Percentiles rank a stretch among this genome's conserved stretches.
phyloP scores from a whole-genome alignment of 2,329 filamentous ascomycete species.

The Ascochyta clinopodiicola region DNA sequence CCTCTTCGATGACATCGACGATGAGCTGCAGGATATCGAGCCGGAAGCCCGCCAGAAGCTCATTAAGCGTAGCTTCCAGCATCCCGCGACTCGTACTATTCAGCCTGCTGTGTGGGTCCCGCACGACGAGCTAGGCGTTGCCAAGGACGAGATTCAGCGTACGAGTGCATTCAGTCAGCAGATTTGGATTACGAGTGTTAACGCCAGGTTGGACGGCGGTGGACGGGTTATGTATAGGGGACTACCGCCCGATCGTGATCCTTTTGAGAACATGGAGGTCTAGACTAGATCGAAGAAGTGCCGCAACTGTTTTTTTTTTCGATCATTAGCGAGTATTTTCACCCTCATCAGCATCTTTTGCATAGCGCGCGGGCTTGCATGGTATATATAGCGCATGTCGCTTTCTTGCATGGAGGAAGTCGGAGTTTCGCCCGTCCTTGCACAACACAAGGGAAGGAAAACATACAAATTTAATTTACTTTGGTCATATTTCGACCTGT shows the following conservation, averaged over 20 bases:
- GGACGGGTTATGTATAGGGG: slow-evolving; percentile 82
- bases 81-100: slow-evolving; percentile 82
- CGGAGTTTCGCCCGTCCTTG: background rate
- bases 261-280: slow-evolving; percentile 49
- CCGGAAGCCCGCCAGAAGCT: slow-evolving; percentile 87
- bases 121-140: slow-evolving; percentile 85
- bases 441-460: background rate
- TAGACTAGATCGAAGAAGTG: slow-evolving; percentile 11
- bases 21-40: slow-evolving; percentile 93
- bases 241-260: slow-evolving; percentile 77
- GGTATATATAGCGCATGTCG: slow-evolving; percentile 11
- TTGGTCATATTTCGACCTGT: background rate
- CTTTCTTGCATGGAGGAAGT: background rate
- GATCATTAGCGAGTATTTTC: slow-evolving; percentile 11
- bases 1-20: slow-evolving; percentile 84
- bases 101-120: slow-evolving; percentile 94
- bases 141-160: slow-evolving; percentile 85
- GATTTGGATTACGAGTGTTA: slow-evolving; percentile 94
- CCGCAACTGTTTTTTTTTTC: background rate
- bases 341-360: background rate
- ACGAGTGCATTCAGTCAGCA: slow-evolving; percentile 75
- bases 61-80: slow-evolving; percentile 87
- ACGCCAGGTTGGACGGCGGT: slow-evolving; percentile 84
- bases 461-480: background rate
- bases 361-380: slow-evolving; percentile 16